These are phyloP conservation scores for Lactarius indigo DNA, from an alignment of 768 basidiomycete species.

Conservation along the genomic window DNA sequence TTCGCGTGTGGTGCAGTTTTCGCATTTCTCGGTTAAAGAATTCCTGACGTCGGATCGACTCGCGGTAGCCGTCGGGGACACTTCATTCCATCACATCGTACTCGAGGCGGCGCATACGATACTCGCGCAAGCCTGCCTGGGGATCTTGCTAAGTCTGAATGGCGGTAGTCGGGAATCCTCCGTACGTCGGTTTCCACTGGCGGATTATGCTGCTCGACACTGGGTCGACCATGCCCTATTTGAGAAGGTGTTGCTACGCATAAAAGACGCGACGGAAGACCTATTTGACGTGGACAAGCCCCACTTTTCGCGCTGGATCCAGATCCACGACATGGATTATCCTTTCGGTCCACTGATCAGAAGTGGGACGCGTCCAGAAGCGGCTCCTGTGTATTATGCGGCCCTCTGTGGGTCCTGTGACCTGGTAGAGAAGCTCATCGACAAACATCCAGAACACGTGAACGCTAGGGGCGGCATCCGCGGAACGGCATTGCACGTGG, in stretches of 20 bases:
- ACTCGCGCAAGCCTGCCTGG: not conserved
- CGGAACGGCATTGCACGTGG: no score
- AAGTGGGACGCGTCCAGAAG: not conserved
- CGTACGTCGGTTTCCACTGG: not conserved
- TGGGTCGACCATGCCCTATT: not conserved
- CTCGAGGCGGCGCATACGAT: not conserved
- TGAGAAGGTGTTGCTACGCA: not conserved
- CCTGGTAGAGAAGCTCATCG: not conserved
- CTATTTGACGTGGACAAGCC: not conserved
- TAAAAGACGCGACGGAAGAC: not conserved
- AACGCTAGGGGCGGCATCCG: not conserved
- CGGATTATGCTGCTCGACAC: not conserved
- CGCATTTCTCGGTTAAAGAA: not conserved
- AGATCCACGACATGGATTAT: not conserved
- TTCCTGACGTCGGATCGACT: not conserved
- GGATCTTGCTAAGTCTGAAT: not conserved
- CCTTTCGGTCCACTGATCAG: no score
- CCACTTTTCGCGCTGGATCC: not conserved
- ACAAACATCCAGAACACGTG: not conserved
- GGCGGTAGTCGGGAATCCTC: not conserved
- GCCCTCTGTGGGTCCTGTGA: not conserved
- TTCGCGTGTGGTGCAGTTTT: not conserved
- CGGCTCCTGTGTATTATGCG: not conserved
- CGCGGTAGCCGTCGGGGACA: not conserved
- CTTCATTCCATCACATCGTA: not conserved